These are phyloP conservation scores for Borovskyia barvae DNA, from an alignment of 208 protist species.

Conservation along the genomic window DNA sequence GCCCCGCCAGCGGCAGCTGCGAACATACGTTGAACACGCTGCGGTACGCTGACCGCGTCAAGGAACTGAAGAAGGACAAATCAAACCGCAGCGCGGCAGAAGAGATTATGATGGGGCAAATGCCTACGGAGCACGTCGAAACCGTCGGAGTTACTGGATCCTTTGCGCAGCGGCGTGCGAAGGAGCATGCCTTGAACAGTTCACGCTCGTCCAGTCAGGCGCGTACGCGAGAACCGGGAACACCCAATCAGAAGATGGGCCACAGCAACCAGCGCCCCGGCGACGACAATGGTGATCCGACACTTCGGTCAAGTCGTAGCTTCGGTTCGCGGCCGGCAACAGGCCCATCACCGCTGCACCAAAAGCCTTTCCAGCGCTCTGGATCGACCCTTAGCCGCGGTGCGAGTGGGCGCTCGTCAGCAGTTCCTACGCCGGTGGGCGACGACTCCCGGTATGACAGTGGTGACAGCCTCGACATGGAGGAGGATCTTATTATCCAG, in stretches of 20 bases:
- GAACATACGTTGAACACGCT: conserved; percentile 87
- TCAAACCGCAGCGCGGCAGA: conserved; percentile 69
- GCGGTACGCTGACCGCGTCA: conserved; percentile 87
- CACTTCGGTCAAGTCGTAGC: conserved; percentile 32
- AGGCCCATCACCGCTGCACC: conserved; percentile 14
- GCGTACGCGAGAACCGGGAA: conserved; percentile 57
- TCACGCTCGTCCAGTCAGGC: conserved; percentile 59
- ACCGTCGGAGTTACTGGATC: conserved; percentile 68
- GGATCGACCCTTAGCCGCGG: conserved; percentile 31
- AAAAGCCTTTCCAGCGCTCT: conserved; percentile 44
- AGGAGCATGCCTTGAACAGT: conserved; percentile 48
- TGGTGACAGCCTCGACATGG: conserved; percentile 81
- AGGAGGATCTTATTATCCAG: conserved; percentile 90
- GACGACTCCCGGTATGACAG: conserved; percentile 63
- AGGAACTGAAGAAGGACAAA: conserved; percentile 93
- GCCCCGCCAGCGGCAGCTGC: conserved; percentile 78
- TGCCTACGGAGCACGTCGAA: conserved; percentile 86
- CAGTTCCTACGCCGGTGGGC: conserved; percentile 24
- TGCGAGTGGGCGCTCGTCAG: conserved; percentile 38
- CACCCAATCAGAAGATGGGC: conserved; percentile 40
- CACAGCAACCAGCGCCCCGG: conserved; percentile 31
- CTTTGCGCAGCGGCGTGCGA: conserved; percentile 82
- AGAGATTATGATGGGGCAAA: conserved; percentile 93
- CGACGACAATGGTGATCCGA: conserved; percentile 32
- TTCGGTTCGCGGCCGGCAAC: conserved; percentile 28